Evolutionary conservation across 257 asterid species (phyloP).

Genomic region (Salvia splendens): DNA sequence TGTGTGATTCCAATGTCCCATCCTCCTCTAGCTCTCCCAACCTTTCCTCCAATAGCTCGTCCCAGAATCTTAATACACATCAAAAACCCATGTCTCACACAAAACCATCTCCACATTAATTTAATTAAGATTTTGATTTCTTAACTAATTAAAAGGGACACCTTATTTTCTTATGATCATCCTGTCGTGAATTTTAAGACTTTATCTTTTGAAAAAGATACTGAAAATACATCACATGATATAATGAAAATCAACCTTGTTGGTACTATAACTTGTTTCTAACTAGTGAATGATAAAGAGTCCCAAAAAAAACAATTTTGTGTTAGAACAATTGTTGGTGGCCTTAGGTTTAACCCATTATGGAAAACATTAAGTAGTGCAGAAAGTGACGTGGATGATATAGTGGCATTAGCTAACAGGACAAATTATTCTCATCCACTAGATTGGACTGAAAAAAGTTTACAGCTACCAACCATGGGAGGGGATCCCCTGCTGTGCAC

Average conservation of each 20-base stretch:
- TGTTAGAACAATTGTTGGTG: conserved; percentile 28
- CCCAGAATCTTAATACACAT: conserved; percentile 61
- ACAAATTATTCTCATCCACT: conserved; percentile 34
- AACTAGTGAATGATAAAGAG: neutral
- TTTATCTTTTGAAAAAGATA: conserved; percentile 24
- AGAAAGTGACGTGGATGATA: conserved; percentile 32
- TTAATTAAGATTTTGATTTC: neutral
- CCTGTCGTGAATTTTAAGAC: too few relatives aligned
- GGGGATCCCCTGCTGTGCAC: too few relatives aligned
- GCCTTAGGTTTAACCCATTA: neutral
- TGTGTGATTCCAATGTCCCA: conserved; percentile 83
- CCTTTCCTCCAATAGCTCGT: conserved; percentile 80
- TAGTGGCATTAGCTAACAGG: conserved; percentile 22
- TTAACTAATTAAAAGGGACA: too few relatives aligned
- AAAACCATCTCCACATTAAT: neutral
- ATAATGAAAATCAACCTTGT: too few relatives aligned
- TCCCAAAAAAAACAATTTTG: too few relatives aligned
- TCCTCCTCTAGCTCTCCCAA: conserved; percentile 66
- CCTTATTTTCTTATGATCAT: neutral
- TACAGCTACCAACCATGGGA: neutral
- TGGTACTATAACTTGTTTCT: too few relatives aligned
- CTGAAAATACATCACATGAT: neutral
- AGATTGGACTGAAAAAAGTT: conserved; percentile 1
- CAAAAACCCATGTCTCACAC: neutral
- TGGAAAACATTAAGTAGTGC: conserved; percentile 14